Evolutionary conservation across 768 basidiomycete species (phyloP).

Genomic region (Phaffia tasmanica): DNA sequence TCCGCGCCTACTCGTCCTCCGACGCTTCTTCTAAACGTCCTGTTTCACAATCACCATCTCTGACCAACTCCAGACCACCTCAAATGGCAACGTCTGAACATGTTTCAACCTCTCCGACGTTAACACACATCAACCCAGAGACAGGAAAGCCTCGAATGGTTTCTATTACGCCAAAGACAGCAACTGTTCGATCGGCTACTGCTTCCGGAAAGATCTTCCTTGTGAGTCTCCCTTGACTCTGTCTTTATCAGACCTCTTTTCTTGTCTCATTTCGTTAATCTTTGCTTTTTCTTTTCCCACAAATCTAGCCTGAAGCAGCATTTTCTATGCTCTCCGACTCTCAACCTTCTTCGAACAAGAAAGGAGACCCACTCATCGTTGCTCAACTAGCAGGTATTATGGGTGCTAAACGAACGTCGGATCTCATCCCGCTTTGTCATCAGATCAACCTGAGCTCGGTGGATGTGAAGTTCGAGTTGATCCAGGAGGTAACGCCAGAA

Average conservation of each 20-base stretch:
- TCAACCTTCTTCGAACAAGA: conserved; percentile 26
- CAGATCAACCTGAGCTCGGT: conserved; percentile 64
- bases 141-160: conserved; percentile 71
- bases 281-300: no score
- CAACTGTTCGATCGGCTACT: conserved; percentile 58
- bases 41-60: neutral
- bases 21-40: neutral
- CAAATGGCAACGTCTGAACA: neutral
- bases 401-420: conserved; percentile 71
- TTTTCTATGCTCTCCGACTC: conserved; percentile 10
- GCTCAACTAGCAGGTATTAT: conserved; percentile 72
- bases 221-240: conserved; percentile 54
- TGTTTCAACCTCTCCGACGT: conserved; percentile 11
- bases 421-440: conserved; percentile 79
- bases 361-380: conserved; percentile 37
- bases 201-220: conserved; percentile 65
- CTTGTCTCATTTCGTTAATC: neutral
- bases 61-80: neutral
- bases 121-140: conserved; percentile 60
- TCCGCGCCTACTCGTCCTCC: neutral
- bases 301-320: conserved; percentile 18
- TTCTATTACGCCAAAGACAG: conserved; percentile 55
- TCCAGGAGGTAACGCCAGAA: conserved; percentile 13
- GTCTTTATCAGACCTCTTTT: neutral
- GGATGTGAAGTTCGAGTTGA: conserved; percentile 46